Evolutionary conservation across 768 basidiomycete genomes (phyloP), one percentile per base, ranked within the genome.

Genomic region (Lentinula lateritia): DNA sequence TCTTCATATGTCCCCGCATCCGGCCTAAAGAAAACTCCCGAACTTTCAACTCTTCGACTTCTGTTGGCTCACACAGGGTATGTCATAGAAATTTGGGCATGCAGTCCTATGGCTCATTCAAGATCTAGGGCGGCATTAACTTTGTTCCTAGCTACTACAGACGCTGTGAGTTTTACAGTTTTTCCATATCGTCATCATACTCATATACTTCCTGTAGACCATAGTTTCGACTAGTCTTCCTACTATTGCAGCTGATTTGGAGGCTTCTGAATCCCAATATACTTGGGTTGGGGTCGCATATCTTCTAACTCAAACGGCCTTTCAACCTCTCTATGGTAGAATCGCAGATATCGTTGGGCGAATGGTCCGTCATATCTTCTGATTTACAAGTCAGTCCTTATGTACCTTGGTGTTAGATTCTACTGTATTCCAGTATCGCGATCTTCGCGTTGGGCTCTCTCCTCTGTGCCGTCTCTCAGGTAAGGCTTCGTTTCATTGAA

Each of bases 201-300:
- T 3, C 6, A 61, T 39, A 32, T 16, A 20, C 18, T 34, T 55
- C 16, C 57, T 5, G 38, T 48, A 84, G 82, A 81, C 80, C 1
- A 88, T 93, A 64, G 89, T 94, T 38, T 93, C 92, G 39, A 94
- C 92, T 16, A 85, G 84, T 68, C 73, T 94, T 59, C 93, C 92
- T 15, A 92, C 91, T 18, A 93, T 94, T 63, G 78, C 86, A 15
- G 83, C 80, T 62, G 82, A 91, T 45, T 79, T 94, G 36, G 64
- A 76, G 34, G 90, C 89, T 16, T 83, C 87, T 36, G 81, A 85
- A 61, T 81, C 76, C 57, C 85, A 92, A 68, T 94, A 93, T 68
- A 90, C 88, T 23, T 94, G 92, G 92, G 89, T 94, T 54, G 89
- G 86, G 16, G 88, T 92, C 36, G 81, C 89, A 15, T 94, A 94